Evolutionary conservation across 352 stramenopile genomes (phyloP).

Genomic region (Phytophthora citrophthora): DNA sequence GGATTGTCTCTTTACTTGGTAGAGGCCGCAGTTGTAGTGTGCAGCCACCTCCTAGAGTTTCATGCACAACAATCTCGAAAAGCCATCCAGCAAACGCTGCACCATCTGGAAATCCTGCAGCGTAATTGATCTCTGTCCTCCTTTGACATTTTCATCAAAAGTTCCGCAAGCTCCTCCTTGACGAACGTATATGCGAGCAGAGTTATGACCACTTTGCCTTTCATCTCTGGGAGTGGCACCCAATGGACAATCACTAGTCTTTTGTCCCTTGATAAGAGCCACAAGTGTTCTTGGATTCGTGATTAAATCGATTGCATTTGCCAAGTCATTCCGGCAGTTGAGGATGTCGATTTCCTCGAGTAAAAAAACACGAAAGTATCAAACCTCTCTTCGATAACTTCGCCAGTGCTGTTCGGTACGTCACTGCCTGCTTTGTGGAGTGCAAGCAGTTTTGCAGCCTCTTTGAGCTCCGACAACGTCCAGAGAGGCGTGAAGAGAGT

Average conservation of each 20-base stretch:
- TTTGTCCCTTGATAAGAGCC: not conserved
- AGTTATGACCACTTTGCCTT: not conserved
- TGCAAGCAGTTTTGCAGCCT: not conserved
- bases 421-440: no score
- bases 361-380: not conserved
- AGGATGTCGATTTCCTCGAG: not conserved
- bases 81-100: no score
- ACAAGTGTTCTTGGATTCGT: no score
- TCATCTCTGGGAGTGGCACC: not conserved
- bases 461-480: not conserved
- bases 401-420: not conserved
- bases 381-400: not conserved
- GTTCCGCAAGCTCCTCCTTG: not conserved
- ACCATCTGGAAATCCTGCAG: no score
- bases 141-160: not conserved
- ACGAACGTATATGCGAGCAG: not conserved
- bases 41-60: no score
- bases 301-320: not conserved
- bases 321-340: not conserved
- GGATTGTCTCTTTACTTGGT: no score
- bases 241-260: not conserved
- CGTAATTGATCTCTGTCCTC: no score
- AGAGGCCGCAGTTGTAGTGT: no score
- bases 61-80: no score
- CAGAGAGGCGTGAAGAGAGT: not conserved